Evolutionary conservation across 768 basidiomycete species (phyloP), one percentile per base, ranked within the genome.

Genomic region (Phaffia australis): DNA sequence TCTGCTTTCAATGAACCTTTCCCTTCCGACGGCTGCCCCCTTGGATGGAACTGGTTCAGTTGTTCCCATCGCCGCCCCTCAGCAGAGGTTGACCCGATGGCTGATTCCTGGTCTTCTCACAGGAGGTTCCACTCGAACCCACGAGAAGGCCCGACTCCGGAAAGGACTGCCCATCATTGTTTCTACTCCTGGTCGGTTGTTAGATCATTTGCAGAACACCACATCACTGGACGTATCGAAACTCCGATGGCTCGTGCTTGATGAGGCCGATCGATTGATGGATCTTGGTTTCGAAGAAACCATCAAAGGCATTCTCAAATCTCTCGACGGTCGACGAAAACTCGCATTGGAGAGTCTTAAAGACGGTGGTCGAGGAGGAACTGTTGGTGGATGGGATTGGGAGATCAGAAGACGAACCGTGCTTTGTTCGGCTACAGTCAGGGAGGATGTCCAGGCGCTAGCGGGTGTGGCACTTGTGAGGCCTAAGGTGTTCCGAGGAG

Each of bases 241-340:
- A 78, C 89, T 89, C 75, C 84, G 89, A 56, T 99, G 94, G 91
- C 81, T 99, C 35, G 85, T 99, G 11, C 83, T 98, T 29, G 95
- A 99, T 74, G 95, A 99, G 79, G 93, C 94, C 7, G 95, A 99
- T 77, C 81, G 92, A 51, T 79, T 99, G 60, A 98, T 98, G 93
- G 93, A 98, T 70, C 83, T 98, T 52, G 95, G 95, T 0, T 99
- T 99, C 70, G 93, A 95, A 75, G 92, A 98, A 73, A 89, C 91
- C 0, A 87, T 99, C 72, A 83, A 82, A 64, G 91, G 89, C 1
- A 95, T 98, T 70, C 78, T 98, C 47, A 83, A 86, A 72, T 86
- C 87, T 14, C 76, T 99, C 25, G 91, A 97, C 66, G 91, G 90
- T 0, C 82, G 90, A 60, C 77, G 83, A 60, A 85, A 84, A 70